These are phyloP conservation scores for Schizosaccharomyces octosporus DNA, from an alignment of 805 yeast genomes.

Conservation along the genomic window DNA sequence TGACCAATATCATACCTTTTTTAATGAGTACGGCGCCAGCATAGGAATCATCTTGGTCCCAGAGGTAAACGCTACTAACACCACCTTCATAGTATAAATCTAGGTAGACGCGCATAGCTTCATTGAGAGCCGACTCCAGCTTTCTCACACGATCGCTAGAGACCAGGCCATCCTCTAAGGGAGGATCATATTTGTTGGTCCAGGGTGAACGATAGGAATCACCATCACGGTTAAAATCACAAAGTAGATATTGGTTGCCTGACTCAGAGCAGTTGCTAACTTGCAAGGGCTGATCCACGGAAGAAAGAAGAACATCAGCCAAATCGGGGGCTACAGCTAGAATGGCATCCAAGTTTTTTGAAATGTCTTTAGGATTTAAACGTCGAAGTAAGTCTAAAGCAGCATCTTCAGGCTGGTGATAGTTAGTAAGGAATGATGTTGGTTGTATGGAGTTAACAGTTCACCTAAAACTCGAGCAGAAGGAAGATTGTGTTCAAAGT, in stretches of 20 bases:
- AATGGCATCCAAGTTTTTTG: constrained; percentile 20
- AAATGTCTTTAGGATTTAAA: constrained; percentile 38
- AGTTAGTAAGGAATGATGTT: background rate
- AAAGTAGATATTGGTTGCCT: constrained; percentile 51
- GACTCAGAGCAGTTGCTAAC: constrained; percentile 24
- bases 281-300: constrained; percentile 65
- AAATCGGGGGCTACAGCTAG: constrained; percentile 37
- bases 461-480: no score
- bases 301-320: constrained; percentile 66
- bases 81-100: constrained; percentile 90
- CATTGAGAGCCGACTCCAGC: constrained; percentile 61
- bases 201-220: constrained; percentile 83
- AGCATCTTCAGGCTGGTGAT: constrained; percentile 33
- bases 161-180: constrained; percentile 40
- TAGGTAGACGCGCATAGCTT: constrained; percentile 74
- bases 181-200: constrained; percentile 43
- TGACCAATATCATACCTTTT: constrained; percentile 19
- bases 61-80: constrained; percentile 60
- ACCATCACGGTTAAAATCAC: constrained; percentile 89
- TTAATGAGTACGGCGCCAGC: constrained; percentile 81
- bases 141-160: constrained; percentile 46
- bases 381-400: constrained; percentile 57
- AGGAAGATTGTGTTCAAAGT: no score
- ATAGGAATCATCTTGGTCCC: constrained; percentile 63
- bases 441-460: no score